Base-by-base conservation (phyloP, 2,329 filamentous ascomycete genomes). In the Aspergillus costaricaensis region DNA sequence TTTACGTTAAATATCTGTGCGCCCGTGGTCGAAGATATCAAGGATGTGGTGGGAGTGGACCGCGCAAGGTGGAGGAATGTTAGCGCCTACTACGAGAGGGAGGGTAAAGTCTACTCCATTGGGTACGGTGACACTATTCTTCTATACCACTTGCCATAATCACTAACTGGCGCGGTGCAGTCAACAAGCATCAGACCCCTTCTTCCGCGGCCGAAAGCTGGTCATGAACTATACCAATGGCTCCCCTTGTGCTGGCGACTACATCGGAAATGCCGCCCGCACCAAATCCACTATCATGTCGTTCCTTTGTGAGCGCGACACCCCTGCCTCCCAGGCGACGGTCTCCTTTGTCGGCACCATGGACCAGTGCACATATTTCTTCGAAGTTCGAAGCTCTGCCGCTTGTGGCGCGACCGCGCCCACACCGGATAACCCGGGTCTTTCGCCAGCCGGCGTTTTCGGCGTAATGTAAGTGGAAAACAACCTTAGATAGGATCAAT, bases 301-400 rank as follows among this genome's bases (percentile, higher is more conserved):
- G 23, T 94, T 98, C 74, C 88, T 95, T 66, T 99, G 95, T 81
- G 93, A 97, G 73, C 87, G 86, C 63, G 92, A 97, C 69, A 87
- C 91, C 1, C 81, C 88, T 1, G 84, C 83, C 30, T 85, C 86
- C 4, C 83, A 85, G 43, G 88, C 92, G 4, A 84, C 85, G 4
- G 82, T 95, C 39, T 92, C 91, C 19, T 99, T 96, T 74, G 89
- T 98, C 61, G 91, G 91, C 61, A 89, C 93, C 62, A 89, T 91
- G 43, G 93, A 98, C 73, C 89, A 96, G 62, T 99, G 95, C 82
- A 87, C 91, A 30, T 99, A 98, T 78, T 91, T 96, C 77, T 99
- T 99, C 80, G 93, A 98, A 76, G 89, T 93, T 53, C 90, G 94
- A 65, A 95, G 91, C 23, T 84, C 86, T 49, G 90, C 92, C 67